These are phyloP conservation scores for Pseudomassariella vexata DNA, from an alignment of 2,329 filamentous ascomycete species.

Conservation along the genomic window DNA sequence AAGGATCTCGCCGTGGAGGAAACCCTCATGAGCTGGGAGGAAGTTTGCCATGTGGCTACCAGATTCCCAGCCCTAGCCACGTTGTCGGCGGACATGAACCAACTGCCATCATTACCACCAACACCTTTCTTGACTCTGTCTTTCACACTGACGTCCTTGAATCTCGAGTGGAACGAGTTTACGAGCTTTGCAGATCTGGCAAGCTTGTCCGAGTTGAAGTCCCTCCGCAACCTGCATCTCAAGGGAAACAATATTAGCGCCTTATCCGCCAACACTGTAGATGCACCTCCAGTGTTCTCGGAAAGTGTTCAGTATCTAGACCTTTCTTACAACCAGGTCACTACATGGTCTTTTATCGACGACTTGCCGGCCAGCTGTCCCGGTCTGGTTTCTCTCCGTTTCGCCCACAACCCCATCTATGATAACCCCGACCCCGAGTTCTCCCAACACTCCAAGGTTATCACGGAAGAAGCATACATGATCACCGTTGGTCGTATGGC, in stretches of 20 bases:
- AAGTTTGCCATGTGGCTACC: conserved; percentile 48
- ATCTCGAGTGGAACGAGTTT: conserved; percentile 69
- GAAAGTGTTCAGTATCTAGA: conserved; percentile 59
- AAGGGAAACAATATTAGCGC: conserved; percentile 68
- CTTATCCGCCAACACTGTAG: conserved; percentile 24
- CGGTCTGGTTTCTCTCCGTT: conserved; percentile 65
- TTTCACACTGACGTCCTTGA: conserved; percentile 53
- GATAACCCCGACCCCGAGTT: conserved; percentile 38
- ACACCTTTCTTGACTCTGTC: conserved; percentile 35
- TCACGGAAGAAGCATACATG: conserved; percentile 81
- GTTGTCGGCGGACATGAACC: conserved; percentile 52
- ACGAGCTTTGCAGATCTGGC: conserved; percentile 50
- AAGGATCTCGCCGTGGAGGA: conserved; percentile 61
- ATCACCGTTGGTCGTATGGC: conserved; percentile 73
- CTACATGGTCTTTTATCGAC: conserved; percentile 70
- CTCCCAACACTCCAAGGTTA: conserved; percentile 17
- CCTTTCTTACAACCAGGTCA: conserved; percentile 65
- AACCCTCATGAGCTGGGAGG: conserved; percentile 60
- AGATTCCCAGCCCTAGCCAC: conserved; percentile 47
- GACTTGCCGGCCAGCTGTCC: conserved; percentile 63
- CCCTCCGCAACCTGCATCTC: conserved; percentile 59
- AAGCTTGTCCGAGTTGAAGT: conserved; percentile 42
- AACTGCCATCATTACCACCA: conserved; percentile 45
- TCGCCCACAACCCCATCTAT: conserved; percentile 84
- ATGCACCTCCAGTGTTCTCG: conserved; percentile 42